phyloP scores from a whole-genome alignment of 768 basidiomycete species.

The Grammothele lineata region DNA sequence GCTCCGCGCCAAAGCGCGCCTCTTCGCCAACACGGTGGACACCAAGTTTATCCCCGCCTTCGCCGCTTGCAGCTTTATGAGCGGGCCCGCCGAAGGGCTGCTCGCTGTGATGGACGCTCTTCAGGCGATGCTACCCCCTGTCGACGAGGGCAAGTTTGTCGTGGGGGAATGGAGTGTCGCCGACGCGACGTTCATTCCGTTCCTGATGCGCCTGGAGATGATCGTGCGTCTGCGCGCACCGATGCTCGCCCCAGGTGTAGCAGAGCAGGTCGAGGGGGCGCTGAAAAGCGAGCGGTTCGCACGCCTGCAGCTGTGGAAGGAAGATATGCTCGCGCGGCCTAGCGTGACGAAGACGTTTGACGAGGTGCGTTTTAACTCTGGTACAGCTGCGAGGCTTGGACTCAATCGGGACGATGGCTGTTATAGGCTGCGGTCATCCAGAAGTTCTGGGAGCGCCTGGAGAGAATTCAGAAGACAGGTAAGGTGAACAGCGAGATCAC shows the following conservation, averaged over 20 bases:
- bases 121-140: constrained; percentile 43
- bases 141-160: constrained; percentile 38
- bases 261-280: constrained; percentile 28
- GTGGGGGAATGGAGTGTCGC: constrained; percentile 49
- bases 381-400: no score
- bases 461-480: no score
- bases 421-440: no score
- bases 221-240: not conserved
- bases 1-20: constrained; percentile 52
- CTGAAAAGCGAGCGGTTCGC: constrained; percentile 39
- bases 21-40: constrained; percentile 53
- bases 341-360: constrained; percentile 53
- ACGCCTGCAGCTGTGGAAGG: constrained; percentile 42
- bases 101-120: constrained; percentile 42
- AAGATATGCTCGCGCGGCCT: constrained; percentile 41
- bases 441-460: no score
- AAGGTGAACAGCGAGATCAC: no score
- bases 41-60: constrained; percentile 39
- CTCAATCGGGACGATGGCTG: no score
- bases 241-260: not conserved
- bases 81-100: constrained; percentile 38
- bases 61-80: constrained; percentile 30
- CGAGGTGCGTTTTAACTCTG: constrained; percentile 42
- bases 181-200: constrained; percentile 55
- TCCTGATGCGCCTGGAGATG: constrained; percentile 42